These are phyloP conservation scores for Ilex paraguariensis DNA, from an alignment of 305 asterid species.

Conservation along the genomic window DNA sequence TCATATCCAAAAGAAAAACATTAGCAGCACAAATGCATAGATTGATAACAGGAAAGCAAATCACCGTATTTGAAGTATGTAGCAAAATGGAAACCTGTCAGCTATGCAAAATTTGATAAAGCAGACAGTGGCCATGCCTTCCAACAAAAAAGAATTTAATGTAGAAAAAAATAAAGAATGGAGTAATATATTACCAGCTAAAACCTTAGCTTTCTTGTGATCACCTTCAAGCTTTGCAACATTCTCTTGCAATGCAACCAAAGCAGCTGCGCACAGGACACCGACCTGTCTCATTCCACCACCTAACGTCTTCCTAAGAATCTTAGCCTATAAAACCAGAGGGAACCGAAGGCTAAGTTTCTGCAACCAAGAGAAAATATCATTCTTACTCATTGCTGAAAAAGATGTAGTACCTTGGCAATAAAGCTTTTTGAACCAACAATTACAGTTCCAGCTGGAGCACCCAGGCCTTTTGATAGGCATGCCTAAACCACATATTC, in stretches of 20 bases:
- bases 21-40: no score
- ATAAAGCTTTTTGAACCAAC: constrained; percentile 86
- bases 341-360: not conserved
- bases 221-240: constrained; percentile 71
- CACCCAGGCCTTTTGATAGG: constrained; percentile 94
- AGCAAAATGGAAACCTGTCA: constrained; percentile 12
- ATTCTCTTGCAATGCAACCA: constrained; percentile 71
- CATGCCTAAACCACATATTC: constrained; percentile 51
- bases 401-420: constrained; percentile 43
- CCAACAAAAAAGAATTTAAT: not conserved
- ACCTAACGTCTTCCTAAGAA: constrained; percentile 88
- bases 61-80: no score
- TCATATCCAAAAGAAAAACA: not conserved
- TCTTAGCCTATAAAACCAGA: constrained; percentile 53
- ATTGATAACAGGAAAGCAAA: no score
- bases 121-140: no score
- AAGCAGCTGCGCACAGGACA: constrained; percentile 85
- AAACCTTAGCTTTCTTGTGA: constrained; percentile 71
- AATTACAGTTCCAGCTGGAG: constrained; percentile 90
- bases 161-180: not conserved
- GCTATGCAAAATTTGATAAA: no score
- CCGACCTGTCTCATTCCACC: constrained; percentile 98
- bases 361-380: not conserved
- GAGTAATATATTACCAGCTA: constrained; percentile 57
- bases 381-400: not conserved